Base-by-base conservation (phyloP, 2,329 filamentous ascomycete genomes). In the Fusarium mangiferae region DNA sequence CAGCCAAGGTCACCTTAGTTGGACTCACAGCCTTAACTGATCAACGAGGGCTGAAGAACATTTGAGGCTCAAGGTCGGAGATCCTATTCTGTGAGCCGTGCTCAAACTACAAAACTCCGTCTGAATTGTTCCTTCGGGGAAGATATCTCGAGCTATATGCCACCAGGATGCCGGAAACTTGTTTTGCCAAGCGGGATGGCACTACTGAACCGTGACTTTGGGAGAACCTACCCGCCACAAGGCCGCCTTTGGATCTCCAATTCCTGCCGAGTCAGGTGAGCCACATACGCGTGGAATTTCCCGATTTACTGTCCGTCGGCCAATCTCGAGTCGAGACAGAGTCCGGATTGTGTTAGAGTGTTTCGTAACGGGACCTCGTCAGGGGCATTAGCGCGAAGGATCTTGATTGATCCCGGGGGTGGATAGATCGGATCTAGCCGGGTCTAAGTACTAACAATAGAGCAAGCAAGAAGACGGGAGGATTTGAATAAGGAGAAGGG, bases 381-480 rank as follows among this genome's bases (percentile, higher is more conserved):
- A 36, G 46, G 65, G 39, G 51, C 38, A 13, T 42, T 54, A 61
- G 64, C 26, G 60, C 44, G 22, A 39, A 62, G 52, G 54, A 54
- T 70, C 44, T 66, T 26, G 55, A 33, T 56, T 51, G 38, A 35
- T 70, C 61, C 42, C 22, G 56, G 59, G 45, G 38, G 55, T 66
- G 56, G 66, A 36, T 41, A 41, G 45, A 24, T 36, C 46, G 44
- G 55, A 35, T 46, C 36, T 48, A 56, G 54, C 49, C 55, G 66
- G 44, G 55, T 56, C 48, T 55, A 56, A 30, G 26, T 46, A 26
- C 42, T 26, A 39, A 39, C 26, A 59, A 52, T 59, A 52, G 35
- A 24, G 22, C 35, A 39, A 51, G 28, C 15, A 49, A 20, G 15
- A 33, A 42, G 28, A 51, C 8, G 22, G 11, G 15, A 26, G 6